Evolutionary conservation across 257 asterid genomes (phyloP).

Genomic region (Solanum neorickii): DNA sequence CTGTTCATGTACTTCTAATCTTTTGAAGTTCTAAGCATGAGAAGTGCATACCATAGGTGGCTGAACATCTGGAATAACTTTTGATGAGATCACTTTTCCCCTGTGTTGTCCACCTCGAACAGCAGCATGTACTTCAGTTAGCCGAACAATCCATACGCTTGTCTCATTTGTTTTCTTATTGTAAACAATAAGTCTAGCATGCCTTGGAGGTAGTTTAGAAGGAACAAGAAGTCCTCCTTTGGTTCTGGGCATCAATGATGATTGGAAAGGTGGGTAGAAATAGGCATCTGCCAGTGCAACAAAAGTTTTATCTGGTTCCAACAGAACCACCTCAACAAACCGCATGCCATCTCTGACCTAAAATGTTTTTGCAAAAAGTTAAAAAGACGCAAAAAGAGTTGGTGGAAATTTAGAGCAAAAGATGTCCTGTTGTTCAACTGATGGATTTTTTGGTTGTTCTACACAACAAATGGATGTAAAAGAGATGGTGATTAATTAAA

Average conservation of each 20-base stretch:
- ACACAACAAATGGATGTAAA: neutral
- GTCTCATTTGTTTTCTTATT: conserved; percentile 88
- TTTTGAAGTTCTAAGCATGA: neutral
- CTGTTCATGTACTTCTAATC: neutral
- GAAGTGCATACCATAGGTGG: conserved; percentile 73
- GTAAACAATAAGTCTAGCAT: conserved; percentile 80
- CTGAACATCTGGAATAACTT: conserved; percentile 78
- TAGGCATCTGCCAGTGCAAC: conserved; percentile 97
- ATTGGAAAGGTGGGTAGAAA: conserved; percentile 95
- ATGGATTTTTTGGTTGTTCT: neutral
- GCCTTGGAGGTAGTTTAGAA: conserved; percentile 85
- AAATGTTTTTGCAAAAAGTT: neutral
- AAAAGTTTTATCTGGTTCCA: conserved; percentile 87
- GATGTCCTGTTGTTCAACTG: neutral
- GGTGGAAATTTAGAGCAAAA: neutral
- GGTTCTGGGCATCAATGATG: conserved; percentile 66
- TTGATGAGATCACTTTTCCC: conserved; percentile 81
- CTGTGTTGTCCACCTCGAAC: conserved; percentile 95
- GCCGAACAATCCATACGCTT: conserved; percentile 88
- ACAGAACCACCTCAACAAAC: conserved; percentile 78
- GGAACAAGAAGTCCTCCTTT: conserved; percentile 87
- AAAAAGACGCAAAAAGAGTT: neutral
- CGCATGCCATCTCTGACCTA: conserved; percentile 97
- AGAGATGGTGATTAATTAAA: neutral
- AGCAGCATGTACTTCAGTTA: conserved; percentile 88